These are phyloP conservation scores for Jatropha multifida DNA, from an alignment of 441 rosid genomes.

Conservation along the genomic window DNA sequence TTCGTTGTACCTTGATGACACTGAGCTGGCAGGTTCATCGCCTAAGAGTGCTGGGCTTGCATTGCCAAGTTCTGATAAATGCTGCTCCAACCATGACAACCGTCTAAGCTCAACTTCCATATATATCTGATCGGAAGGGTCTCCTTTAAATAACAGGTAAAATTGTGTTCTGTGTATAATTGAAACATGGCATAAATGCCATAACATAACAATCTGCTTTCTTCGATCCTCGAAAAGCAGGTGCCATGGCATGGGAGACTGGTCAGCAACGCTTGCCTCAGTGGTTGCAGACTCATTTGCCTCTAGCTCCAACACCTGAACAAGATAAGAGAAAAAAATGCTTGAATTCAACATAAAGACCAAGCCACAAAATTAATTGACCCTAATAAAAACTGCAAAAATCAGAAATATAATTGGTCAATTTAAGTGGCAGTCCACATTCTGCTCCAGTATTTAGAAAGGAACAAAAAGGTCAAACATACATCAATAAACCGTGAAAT, in stretches of 20 bases:
- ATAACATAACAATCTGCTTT: conserved; percentile 85
- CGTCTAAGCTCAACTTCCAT: conserved; percentile 93
- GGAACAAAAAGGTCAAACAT: background rate
- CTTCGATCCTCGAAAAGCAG: conserved; percentile 73
- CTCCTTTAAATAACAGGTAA: conserved; percentile 77
- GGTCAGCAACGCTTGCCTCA: conserved; percentile 37
- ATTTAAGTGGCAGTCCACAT: background rate
- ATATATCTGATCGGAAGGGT: conserved; percentile 78
- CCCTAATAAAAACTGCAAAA: background rate
- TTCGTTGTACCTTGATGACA: conserved; percentile 64
- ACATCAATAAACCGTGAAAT: background rate
- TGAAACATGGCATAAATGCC: conserved; percentile 94
- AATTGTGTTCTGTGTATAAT: conserved; percentile 83
- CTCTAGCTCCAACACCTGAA: conserved; percentile 83
- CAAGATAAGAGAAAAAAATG: conserved; percentile 1
- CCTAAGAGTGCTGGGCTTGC: conserved; percentile 91
- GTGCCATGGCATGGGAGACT: conserved; percentile 72
- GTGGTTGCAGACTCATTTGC: conserved; percentile 41
- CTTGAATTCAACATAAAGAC: background rate
- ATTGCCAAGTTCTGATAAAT: conserved; percentile 87
- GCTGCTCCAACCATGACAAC: conserved; percentile 87
- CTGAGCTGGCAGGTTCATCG: conserved; percentile 84
- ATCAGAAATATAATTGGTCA: background rate
- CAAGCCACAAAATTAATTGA: background rate
- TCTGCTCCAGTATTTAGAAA: background rate